Percentiles rank a stretch among this genome's conserved stretches.
phyloP scores from a whole-genome alignment of 306 rosid genomes.

The Quercus aquifolioides region DNA sequence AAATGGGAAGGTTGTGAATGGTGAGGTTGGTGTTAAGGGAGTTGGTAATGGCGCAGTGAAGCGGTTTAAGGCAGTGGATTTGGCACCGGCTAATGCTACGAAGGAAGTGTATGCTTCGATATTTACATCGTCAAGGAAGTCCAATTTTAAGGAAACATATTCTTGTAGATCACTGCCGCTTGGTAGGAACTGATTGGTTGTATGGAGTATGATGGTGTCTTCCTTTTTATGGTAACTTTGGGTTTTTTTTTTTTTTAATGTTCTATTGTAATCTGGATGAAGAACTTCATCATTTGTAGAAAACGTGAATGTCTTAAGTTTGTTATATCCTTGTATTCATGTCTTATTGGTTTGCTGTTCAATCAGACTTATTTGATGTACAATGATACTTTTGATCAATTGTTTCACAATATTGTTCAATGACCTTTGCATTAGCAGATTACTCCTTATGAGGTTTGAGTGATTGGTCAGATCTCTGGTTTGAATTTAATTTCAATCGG shows the following conservation, averaged over 20 bases:
- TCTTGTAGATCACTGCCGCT: conserved; percentile 35
- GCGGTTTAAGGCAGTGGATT: conserved; percentile 72
- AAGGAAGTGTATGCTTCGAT: conserved; percentile 84
- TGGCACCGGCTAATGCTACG: conserved; percentile 70
- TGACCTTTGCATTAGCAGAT: background rate
- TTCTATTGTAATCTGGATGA: conserved; percentile 5
- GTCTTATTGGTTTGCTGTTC: background rate
- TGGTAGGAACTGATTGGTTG: no score
- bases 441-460: background rate
- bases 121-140: conserved; percentile 77
- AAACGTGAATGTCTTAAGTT: conserved; percentile 1
- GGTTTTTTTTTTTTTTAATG: background rate
- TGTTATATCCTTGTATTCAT: background rate
- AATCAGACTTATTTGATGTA: background rate
- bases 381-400: background rate
- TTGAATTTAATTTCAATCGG: background rate
- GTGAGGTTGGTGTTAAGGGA: conserved; percentile 34
- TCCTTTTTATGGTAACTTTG: no score
- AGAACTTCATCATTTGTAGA: background rate
- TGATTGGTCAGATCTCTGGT: background rate
- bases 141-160: conserved; percentile 73
- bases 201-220: no score
- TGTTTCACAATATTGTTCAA: background rate
- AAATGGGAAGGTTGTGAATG: conserved; percentile 45
- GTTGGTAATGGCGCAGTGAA: conserved; percentile 38